Percentiles rank a stretch among this genome's conserved stretches.
phyloP scores from a whole-genome alignment of 1,139 yeast species.

The Hansenula sp. region DNA sequence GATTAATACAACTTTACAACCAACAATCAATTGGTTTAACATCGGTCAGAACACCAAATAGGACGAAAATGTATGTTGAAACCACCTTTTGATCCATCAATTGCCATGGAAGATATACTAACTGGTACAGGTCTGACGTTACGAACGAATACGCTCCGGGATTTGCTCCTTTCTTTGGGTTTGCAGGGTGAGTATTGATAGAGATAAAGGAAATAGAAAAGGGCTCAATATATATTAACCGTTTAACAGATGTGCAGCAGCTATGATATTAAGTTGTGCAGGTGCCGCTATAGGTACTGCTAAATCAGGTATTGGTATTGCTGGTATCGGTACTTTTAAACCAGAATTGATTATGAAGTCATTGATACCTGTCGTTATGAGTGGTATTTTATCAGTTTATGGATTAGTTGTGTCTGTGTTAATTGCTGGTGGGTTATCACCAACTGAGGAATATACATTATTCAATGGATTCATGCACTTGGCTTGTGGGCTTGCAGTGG shows the following conservation, averaged over 20 bases:
- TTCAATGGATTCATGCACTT: slow-evolving; percentile 97
- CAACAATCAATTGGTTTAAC: too few species aligned
- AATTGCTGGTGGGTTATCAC: slow-evolving; percentile 89
- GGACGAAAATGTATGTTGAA: background rate
- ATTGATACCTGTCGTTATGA: slow-evolving; percentile 93
- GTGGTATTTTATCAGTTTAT: slow-evolving; percentile 95
- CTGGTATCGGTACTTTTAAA: slow-evolving; percentile 83
- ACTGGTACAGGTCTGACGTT: slow-evolving; percentile 20
- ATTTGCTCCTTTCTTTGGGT: slow-evolving; percentile 93
- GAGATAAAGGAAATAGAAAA: background rate
- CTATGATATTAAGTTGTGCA: slow-evolving; percentile 83
- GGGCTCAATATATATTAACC: slow-evolving; percentile 4
- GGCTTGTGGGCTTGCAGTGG: slow-evolving; percentile 93
- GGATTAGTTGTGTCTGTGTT: slow-evolving; percentile 95
- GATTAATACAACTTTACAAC: too few species aligned
- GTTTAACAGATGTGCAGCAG: slow-evolving; percentile 63
- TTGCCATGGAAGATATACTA: background rate
- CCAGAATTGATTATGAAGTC: slow-evolving; percentile 84
- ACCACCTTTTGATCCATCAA: background rate
- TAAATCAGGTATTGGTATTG: slow-evolving; percentile 95
- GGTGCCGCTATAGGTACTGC: slow-evolving; percentile 99
- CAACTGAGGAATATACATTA: slow-evolving; percentile 70
- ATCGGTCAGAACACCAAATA: background rate
- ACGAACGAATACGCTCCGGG: slow-evolving; percentile 67
- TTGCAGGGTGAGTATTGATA: slow-evolving; percentile 58